Conservation (phyloP, 129 eudicot species). For the Centrapalus pauciflorus region DNA sequence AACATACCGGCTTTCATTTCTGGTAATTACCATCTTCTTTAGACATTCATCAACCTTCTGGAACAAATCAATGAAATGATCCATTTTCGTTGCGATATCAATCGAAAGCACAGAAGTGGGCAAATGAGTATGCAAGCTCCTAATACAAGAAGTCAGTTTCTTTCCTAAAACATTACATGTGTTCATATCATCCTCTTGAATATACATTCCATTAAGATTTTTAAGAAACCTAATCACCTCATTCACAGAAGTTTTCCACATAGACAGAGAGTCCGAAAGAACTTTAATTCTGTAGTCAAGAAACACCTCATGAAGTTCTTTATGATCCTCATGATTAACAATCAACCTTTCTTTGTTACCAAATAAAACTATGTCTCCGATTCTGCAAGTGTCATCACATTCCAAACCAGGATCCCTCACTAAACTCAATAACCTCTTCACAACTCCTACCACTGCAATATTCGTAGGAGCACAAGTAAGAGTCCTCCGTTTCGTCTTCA, state of each 20-base stretch:
- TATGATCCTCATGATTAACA: conserved; percentile 31
- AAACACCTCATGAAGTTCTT: conserved; percentile 37
- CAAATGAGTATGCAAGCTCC: conserved; percentile 48
- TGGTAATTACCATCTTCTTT: conserved; percentile 12
- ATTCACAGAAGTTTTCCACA: not conserved
- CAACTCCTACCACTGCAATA: conserved; percentile 57
- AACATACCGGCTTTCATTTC: conserved; percentile 21
- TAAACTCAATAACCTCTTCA: conserved; percentile 29
- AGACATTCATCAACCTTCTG: conserved; percentile 15
- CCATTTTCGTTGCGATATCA: conserved; percentile 29
- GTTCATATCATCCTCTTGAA: conserved; percentile 32
- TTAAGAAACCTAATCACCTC: conserved; percentile 15
- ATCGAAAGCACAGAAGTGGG: conserved; percentile 42
- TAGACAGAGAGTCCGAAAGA: conserved; percentile 33
- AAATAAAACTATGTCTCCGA: conserved; percentile 64
- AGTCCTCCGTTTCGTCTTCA: conserved; percentile 39
- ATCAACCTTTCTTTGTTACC: conserved; percentile 58
- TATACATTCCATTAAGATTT: conserved; percentile 4
- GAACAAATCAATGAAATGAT: conserved; percentile 1
- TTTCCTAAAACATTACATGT: conserved; percentile 6
- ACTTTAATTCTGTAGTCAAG: conserved; percentile 37
- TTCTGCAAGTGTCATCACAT: conserved; percentile 43
- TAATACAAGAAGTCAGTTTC: conserved; percentile 22
- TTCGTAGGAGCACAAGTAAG: conserved; percentile 75
- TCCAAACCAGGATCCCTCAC: conserved; percentile 9